These are phyloP conservation scores for Candida ulmi DNA, from an alignment of 805 yeast genomes.

Conservation along the genomic window DNA sequence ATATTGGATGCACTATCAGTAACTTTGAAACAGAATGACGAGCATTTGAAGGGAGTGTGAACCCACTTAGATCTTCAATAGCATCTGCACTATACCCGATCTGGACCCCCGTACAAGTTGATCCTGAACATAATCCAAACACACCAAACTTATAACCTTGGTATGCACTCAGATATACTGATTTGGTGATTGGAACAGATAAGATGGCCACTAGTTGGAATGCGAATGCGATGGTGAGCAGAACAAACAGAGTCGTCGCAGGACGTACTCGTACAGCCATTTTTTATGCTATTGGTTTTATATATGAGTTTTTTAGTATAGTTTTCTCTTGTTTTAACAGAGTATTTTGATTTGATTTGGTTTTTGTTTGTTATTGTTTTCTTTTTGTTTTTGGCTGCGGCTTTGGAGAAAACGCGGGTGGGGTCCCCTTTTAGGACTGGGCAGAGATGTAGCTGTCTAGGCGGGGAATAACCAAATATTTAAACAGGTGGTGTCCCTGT, in stretches of 20 bases:
- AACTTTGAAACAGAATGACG: slow-evolving; percentile 53
- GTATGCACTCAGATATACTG: slow-evolving; percentile 44
- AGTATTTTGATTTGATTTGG: too few species aligned
- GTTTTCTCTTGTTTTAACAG: too few species aligned
- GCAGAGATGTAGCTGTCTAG: too few species aligned
- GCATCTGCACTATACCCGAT: slow-evolving; percentile 38
- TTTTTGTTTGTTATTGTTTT: not conserved
- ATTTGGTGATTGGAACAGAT: slow-evolving; percentile 52
- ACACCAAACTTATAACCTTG: slow-evolving; percentile 56
- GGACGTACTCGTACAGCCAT: slow-evolving; percentile 26
- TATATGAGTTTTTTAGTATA: not conserved
- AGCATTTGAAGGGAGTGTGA: slow-evolving; percentile 53
- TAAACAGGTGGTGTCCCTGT: too few species aligned
- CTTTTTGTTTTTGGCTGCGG: slow-evolving; percentile 1
- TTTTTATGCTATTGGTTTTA: not conserved
- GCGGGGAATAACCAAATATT: too few species aligned
- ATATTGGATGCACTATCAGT: slow-evolving; percentile 62
- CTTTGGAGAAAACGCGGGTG: too few species aligned
- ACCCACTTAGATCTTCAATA: slow-evolving; percentile 29
- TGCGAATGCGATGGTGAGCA: slow-evolving; percentile 45
- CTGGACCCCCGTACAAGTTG: slow-evolving; percentile 33
- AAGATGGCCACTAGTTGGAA: slow-evolving; percentile 55
- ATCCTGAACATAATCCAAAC: slow-evolving; percentile 53
- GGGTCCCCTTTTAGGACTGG: too few species aligned
- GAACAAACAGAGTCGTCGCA: slow-evolving; percentile 29